Evolutionary conservation across 306 rosid species (phyloP).

Genomic region (Prunus mongolica): DNA sequence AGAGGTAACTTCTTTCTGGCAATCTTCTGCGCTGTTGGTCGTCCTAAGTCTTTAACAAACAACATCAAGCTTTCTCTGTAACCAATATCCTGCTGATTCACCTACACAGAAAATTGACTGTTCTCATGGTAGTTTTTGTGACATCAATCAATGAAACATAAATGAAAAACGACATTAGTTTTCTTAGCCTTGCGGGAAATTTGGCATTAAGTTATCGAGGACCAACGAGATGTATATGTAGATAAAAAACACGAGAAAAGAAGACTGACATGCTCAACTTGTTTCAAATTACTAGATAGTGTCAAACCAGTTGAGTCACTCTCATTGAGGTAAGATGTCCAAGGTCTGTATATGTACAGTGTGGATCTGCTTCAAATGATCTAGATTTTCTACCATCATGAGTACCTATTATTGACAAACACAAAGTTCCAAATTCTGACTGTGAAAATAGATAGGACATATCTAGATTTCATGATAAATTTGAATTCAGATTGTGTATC

Average conservation of each 20-base stretch:
- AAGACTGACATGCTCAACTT: constrained; percentile 25
- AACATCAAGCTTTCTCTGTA: constrained; percentile 58
- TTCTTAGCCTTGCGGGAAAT: neutral
- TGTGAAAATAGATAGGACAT: no score
- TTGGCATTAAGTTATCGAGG: no score
- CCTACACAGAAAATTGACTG: constrained; percentile 24
- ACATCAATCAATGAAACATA: neutral
- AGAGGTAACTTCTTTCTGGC: constrained; percentile 36
- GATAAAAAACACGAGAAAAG: neutral
- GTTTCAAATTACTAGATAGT: constrained; percentile 27
- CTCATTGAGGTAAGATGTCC: constrained; percentile 10
- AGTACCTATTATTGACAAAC: constrained; percentile 22
- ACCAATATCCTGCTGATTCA: constrained; percentile 35
- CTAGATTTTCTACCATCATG: constrained; percentile 19
- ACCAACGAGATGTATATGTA: no score
- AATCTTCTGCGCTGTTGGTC: constrained; percentile 41
- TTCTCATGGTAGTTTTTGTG: neutral
- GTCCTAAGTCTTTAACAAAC: constrained; percentile 54
- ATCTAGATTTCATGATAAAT: no score
- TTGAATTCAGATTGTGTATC: no score
- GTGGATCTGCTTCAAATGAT: constrained; percentile 30
- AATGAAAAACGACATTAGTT: neutral
- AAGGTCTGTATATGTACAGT: constrained; percentile 29
- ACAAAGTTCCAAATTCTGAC: neutral
- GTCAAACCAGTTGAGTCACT: constrained; percentile 28